phyloP scores from a whole-genome alignment of 208 protist genomes.

The Acanthamoeba polyphaga region DNA sequence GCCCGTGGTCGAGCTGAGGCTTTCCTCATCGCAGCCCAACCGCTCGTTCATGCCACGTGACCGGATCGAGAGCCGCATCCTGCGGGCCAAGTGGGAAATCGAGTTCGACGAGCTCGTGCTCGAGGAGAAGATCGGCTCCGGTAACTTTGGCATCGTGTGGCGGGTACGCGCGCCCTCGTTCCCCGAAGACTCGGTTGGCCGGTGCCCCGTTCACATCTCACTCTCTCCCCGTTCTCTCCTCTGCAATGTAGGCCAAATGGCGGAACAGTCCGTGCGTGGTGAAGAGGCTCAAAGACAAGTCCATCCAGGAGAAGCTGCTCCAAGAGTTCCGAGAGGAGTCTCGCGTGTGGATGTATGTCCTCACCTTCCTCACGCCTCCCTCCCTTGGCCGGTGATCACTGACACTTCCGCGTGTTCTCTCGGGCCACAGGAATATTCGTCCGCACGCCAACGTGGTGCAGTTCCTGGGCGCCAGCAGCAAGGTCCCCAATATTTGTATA shows the following conservation, averaged over 20 bases:
- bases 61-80: slow-evolving; percentile 48
- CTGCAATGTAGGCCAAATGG: slow-evolving; percentile 20
- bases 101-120: slow-evolving; percentile 68
- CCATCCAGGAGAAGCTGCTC: slow-evolving; percentile 32
- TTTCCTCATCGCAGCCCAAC: not conserved
- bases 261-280: slow-evolving; percentile 66
- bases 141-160: slow-evolving; percentile 73
- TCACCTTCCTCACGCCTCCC: not conserved
- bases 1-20: not conserved
- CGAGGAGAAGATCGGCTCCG: slow-evolving; percentile 63
- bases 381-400: not conserved
- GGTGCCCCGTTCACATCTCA: no score
- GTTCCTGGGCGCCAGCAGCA: slow-evolving; percentile 56
- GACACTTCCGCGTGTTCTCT: not conserved
- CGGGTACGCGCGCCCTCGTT: not conserved
- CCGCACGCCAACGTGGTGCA: slow-evolving; percentile 66
- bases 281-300: slow-evolving; percentile 29
- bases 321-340: slow-evolving; percentile 50
- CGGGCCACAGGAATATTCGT: slow-evolving; percentile 45
- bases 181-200: no score
- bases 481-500: slow-evolving; percentile 59
- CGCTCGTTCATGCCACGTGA: slow-evolving; percentile 25
- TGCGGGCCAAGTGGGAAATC: slow-evolving; percentile 71
- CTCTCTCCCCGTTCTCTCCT: not conserved
- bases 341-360: slow-evolving; percentile 47